These are phyloP conservation scores for Trichoderma reesei DNA, from an alignment of 495 filamentous ascomycete species.

Conservation along the genomic window DNA sequence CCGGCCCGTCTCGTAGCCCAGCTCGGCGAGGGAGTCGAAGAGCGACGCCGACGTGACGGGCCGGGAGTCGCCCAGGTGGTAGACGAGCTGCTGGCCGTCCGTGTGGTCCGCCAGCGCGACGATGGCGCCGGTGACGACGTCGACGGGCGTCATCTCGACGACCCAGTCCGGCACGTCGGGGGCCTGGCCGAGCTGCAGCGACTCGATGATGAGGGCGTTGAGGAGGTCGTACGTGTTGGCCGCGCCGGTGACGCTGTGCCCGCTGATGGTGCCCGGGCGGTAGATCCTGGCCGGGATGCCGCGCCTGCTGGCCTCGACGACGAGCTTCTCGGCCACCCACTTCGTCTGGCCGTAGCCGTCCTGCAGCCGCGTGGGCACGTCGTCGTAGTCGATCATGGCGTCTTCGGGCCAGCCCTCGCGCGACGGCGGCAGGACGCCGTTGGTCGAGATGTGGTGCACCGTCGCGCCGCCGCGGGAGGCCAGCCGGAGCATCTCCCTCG, in stretches of 20 bases:
- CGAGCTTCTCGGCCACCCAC: constrained; percentile 57
- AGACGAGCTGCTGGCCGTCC: constrained; percentile 42
- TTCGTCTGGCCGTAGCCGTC: constrained; percentile 60
- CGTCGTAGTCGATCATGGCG: constrained; percentile 45
- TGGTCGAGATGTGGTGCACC: constrained; percentile 61
- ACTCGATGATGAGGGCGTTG: constrained; percentile 56
- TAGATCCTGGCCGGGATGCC: constrained; percentile 53
- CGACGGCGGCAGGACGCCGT: constrained; percentile 54
- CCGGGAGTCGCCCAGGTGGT: constrained; percentile 57
- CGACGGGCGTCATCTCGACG: constrained; percentile 63
- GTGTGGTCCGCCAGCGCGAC: constrained; percentile 47
- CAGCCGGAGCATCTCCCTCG: constrained; percentile 53
- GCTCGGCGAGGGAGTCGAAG: constrained; percentile 44
- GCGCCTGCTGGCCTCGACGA: constrained; percentile 49
- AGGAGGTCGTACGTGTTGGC: constrained; percentile 60
- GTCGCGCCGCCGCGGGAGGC: constrained; percentile 51
- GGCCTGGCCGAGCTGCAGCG: constrained; percentile 49
- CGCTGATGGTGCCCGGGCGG: constrained; percentile 55
- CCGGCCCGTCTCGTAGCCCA: constrained; percentile 53
- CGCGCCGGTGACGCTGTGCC: constrained; percentile 52
- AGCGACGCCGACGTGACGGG: constrained; percentile 46
- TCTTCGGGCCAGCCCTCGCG: constrained; percentile 50
- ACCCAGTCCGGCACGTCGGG: constrained; percentile 58
- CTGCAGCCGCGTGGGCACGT: constrained; percentile 48
- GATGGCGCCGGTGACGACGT: constrained; percentile 58